A percentile compares a stretch with the other conserved stretches of the same genome.
Conservation (phyloP, 1,284 basidiomycete species). For the Hemileia vastatrix region DNA sequence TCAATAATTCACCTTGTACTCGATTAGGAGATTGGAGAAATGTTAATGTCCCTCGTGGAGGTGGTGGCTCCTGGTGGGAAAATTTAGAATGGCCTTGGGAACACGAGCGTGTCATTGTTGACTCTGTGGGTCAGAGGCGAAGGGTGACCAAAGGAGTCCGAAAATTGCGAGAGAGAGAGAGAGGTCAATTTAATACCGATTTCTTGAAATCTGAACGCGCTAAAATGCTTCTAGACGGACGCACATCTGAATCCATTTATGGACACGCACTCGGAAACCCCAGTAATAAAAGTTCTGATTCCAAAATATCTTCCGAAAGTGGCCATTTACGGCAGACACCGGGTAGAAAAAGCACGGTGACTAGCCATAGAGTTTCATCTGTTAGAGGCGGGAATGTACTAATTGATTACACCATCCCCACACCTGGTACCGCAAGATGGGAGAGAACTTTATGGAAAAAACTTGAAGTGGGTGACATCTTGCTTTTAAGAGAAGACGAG, state of each 20-base stretch:
- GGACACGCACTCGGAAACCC: too few species aligned
- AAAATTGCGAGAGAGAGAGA: conserved; percentile 74
- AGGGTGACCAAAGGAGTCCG: conserved; percentile 73
- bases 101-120: conserved; percentile 14
- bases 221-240: conserved; percentile 1
- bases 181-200: conserved; percentile 51
- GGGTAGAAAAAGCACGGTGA: too few species aligned
- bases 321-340: too few species aligned
- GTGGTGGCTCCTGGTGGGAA: conserved; percentile 26
- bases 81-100: conserved; percentile 29
- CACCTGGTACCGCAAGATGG: conserved; percentile 69
- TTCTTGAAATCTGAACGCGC: conserved; percentile 47
- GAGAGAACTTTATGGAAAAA: conserved; percentile 98
- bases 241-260: too few species aligned
- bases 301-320: too few species aligned
- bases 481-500: conserved; percentile 81
- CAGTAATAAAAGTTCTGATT: too few species aligned
- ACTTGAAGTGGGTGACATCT: conserved; percentile 91
- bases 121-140: conserved; percentile 15
- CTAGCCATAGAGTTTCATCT: too few species aligned
- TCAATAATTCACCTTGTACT: conserved; percentile 79
- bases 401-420: conserved; percentile 63
- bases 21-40: conserved; percentile 80
- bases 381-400: too few species aligned
- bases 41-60: conserved; percentile 62